Base-by-base conservation (phyloP, 2,329 filamentous ascomycete genomes). In the Colletotrichum sp. region DNA sequence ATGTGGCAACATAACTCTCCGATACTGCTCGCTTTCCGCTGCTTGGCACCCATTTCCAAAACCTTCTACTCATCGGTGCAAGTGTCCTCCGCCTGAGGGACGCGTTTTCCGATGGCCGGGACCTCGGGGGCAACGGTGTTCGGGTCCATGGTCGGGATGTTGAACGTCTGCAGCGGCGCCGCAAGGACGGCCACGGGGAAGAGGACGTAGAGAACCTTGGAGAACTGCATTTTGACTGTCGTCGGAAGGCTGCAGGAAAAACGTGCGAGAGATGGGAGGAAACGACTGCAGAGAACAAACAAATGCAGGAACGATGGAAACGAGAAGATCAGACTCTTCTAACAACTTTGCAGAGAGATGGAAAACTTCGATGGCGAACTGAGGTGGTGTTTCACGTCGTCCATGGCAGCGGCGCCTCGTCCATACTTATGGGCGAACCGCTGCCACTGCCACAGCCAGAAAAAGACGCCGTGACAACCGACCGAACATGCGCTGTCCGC, bases 181-280 rank as follows among this genome's bases (percentile, higher is more conserved):
- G 81, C 80, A 30, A 78, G 52, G 30, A 68, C 79, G 6, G 77
- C 65, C 32, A 77, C 76, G 26, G 79, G 80, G 55, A 74, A 79
- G n/a, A 77, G 67, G 48, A 77, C 68, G 63, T 76, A 67, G 43
- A 81, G 55, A 28, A 81, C 26, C 61, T 77, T 73, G 18, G 75
- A 74, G 26, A 77, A 72, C 65, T 80, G 79, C 81, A 81, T 82
- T 0, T 72, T 79, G 76, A 59, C 60, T 21, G 74, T 64, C 34
- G 61, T 52, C 43, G 43, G 43, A 52, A 3, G 7, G 32, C 16
- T 64, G 32, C 34, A 43, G 61, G 61, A 13, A 8, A 64, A 64
- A 64, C 34, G 61, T 66, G 57, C 32, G 13, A 14, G 26, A 65
- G 26, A 13, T 39, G 70, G 28, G 30, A 61, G 55, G 28, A 34